Evolutionary conservation across 2,329 filamentous ascomycete genomes (phyloP).

Genomic region (Monosporascus ibericus): DNA sequence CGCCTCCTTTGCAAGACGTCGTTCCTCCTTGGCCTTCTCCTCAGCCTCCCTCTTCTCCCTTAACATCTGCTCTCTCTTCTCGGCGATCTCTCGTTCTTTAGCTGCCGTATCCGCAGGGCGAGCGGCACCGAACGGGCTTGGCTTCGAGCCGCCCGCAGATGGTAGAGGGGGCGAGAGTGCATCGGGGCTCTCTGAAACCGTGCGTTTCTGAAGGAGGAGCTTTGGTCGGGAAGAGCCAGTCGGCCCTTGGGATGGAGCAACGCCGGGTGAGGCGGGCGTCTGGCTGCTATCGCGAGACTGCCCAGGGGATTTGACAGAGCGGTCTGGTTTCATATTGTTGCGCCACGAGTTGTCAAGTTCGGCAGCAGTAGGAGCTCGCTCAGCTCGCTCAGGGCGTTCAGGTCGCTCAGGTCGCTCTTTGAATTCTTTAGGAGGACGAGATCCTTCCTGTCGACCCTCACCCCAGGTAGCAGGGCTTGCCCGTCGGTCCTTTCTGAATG

Average conservation of each 20-base stretch:
- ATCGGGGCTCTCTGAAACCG: conserved; percentile 67
- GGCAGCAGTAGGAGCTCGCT: conserved; percentile 75
- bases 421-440: conserved; percentile 74
- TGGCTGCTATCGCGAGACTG: conserved; percentile 68
- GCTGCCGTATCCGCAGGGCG: conserved; percentile 89
- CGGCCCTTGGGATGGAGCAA: conserved; percentile 39
- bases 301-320: conserved; percentile 53
- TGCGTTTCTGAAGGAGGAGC: conserved; percentile 85
- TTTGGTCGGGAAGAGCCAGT: conserved; percentile 65
- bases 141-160: conserved; percentile 57
- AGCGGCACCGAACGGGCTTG: conserved; percentile 89
- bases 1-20: conserved; percentile 58
- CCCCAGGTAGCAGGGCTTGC: conserved; percentile 73
- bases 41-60: conserved; percentile 83
- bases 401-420: conserved; percentile 55
- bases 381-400: conserved; percentile 44
- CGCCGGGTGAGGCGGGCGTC: conserved; percentile 66
- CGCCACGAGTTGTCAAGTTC: conserved; percentile 95
- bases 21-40: conserved; percentile 77
- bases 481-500: conserved; percentile 55
- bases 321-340: conserved; percentile 81
- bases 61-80: conserved; percentile 69
- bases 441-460: conserved; percentile 67
- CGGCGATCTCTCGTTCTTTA: conserved; percentile 83
- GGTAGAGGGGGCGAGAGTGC: conserved; percentile 43